Evolutionary conservation across 176 grass and related monocot species (phyloP).

Genomic region (Oryza brachyantha): DNA sequence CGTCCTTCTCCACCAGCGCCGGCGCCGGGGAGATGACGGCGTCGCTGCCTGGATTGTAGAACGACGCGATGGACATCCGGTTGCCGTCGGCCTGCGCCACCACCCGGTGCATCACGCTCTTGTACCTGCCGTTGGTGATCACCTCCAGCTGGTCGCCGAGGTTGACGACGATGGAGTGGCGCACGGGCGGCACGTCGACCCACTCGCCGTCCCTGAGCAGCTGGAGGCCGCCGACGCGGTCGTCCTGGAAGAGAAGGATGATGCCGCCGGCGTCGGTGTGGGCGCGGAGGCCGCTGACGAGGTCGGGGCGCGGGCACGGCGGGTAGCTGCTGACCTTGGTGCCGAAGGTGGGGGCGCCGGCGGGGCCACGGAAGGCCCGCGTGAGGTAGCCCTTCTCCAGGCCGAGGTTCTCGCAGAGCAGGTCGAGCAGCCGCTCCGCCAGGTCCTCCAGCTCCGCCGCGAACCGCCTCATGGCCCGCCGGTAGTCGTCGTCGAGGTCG

Average conservation of each 20-base stretch:
- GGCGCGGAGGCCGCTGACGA: constrained; percentile 73
- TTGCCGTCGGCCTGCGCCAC: constrained; percentile 64
- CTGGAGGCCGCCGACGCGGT: constrained; percentile 61
- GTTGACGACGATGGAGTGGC: constrained; percentile 74
- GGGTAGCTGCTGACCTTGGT: constrained; percentile 95
- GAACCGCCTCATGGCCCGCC: constrained; percentile 51
- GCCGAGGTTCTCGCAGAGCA: constrained; percentile 73
- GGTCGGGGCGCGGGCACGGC: constrained; percentile 74
- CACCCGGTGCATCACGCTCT: constrained; percentile 79
- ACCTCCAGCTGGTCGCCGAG: constrained; percentile 97
- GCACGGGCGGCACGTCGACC: constrained; percentile 68
- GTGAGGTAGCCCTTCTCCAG: constrained; percentile 64
- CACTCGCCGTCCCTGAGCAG: constrained; percentile 74
- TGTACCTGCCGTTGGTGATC: constrained; percentile 89
- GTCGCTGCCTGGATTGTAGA: constrained; percentile 82
- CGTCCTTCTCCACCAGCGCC: constrained; percentile 37
- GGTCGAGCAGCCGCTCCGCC: constrained; percentile 56
- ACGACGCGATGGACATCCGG: constrained; percentile 86
- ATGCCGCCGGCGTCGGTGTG: constrained; percentile 91
- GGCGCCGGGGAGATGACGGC: constrained; percentile 83
- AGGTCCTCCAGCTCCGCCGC: constrained; percentile 48
- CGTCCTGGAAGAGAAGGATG: constrained; percentile 90
- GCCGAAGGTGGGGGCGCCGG: constrained; percentile 56
- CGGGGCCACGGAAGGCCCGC: constrained; percentile 38
- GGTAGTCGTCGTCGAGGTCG: constrained; percentile 48